Conservation (phyloP, 2,329 filamentous ascomycete species). For the Rosellinia necatrix region DNA sequence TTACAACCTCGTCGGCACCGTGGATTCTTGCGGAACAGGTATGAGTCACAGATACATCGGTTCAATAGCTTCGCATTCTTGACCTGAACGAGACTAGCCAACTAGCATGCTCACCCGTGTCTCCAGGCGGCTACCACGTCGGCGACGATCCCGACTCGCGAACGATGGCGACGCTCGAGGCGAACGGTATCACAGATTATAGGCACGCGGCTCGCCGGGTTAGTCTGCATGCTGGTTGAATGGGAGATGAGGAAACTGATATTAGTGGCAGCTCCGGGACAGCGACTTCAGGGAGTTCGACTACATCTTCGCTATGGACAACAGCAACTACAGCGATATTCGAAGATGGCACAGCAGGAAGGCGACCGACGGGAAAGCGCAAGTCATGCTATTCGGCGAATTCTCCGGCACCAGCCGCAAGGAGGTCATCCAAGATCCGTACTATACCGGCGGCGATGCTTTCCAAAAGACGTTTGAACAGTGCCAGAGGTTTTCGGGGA, state of each 20-base stretch:
- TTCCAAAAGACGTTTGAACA: conserved; percentile 90
- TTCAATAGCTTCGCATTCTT: not conserved
- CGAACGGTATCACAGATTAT: conserved; percentile 78
- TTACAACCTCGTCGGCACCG: conserved; percentile 62
- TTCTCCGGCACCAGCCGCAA: conserved; percentile 68
- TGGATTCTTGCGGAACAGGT: conserved; percentile 90
- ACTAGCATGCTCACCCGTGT: conserved; percentile 2
- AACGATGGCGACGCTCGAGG: conserved; percentile 77
- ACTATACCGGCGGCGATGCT: conserved; percentile 83
- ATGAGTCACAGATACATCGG: conserved; percentile 15
- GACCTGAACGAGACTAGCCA: not conserved
- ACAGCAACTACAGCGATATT: conserved; percentile 80
- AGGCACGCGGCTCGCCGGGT: conserved; percentile 78
- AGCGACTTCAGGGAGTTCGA: conserved; percentile 85
- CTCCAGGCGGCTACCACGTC: conserved; percentile 76
- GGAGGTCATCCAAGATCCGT: conserved; percentile 84
- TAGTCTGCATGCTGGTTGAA: conserved; percentile 30
- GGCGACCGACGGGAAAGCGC: conserved; percentile 60
- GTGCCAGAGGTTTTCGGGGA: conserved; percentile 74
- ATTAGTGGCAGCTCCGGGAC: conserved; percentile 50
- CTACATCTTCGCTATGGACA: conserved; percentile 95
- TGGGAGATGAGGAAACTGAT: conserved; percentile 4
- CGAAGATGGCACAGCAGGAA: conserved; percentile 60
- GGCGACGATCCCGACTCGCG: conserved; percentile 78
- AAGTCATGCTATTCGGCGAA: conserved; percentile 84